A percentile compares a stretch with the other conserved stretches of the same genome.
These are phyloP conservation scores for Gossypium trilobum DNA, from an alignment of 441 rosid genomes.

Conservation along the genomic window DNA sequence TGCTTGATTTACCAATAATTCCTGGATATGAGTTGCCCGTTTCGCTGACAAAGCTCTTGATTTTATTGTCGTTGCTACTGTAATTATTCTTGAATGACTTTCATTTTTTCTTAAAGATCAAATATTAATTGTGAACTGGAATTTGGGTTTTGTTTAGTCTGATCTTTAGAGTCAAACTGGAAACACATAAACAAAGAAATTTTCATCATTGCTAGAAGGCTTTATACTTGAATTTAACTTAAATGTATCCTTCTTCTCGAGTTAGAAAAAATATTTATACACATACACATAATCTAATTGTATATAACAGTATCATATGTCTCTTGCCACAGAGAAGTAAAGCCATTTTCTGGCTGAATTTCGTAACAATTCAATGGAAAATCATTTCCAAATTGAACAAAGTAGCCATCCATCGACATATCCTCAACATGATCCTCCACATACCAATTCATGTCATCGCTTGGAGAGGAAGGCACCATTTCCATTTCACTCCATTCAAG, in stretches of 20 bases:
- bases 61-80: no score
- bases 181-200: background rate
- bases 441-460: constrained; percentile 31
- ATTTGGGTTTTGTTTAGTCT: no score
- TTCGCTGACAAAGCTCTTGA: no score
- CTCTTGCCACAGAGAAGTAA: constrained; percentile 32
- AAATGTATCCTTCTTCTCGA: background rate
- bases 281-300: background rate
- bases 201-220: background rate
- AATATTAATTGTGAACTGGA: no score
- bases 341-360: constrained; percentile 17
- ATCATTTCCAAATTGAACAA: constrained; percentile 22
- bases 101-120: no score
- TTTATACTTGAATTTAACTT: background rate
- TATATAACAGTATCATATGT: constrained; percentile 21
- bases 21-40: no score
- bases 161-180: background rate
- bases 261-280: background rate
- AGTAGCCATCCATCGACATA: constrained; percentile 21
- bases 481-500: constrained; percentile 25
- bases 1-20: no score
- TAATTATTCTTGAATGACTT: no score
- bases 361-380: constrained; percentile 30
- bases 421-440: constrained; percentile 18
- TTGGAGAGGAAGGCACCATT: constrained; percentile 26